These are phyloP conservation scores for Monilinia laxa DNA, from an alignment of 2,329 filamentous ascomycete species.

Conservation along the genomic window DNA sequence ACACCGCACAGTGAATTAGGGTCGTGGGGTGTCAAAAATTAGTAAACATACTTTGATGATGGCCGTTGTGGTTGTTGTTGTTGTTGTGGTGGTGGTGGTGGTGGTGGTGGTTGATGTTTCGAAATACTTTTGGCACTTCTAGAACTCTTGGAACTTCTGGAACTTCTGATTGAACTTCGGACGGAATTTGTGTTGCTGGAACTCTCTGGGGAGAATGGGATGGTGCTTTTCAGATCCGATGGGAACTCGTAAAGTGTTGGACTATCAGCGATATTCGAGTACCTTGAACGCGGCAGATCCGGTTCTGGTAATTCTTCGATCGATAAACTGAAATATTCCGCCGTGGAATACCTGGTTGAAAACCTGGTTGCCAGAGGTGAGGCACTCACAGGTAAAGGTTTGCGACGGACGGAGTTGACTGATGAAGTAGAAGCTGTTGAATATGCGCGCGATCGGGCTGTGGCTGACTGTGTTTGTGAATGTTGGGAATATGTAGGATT, in stretches of 20 bases:
- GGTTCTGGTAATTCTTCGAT: constrained; percentile 47
- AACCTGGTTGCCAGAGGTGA: constrained; percentile 52
- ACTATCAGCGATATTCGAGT: constrained; percentile 55
- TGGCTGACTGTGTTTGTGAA: constrained; percentile 23
- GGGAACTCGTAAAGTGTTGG: constrained; percentile 63
- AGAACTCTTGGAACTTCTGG: not conserved
- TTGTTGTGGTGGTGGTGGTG: not conserved
- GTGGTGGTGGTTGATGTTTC: too few species aligned
- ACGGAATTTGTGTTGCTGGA: constrained; percentile 14
- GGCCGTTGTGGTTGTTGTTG: not conserved
- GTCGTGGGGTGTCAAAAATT: not conserved
- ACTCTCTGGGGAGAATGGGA: constrained; percentile 19
- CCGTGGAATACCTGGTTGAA: constrained; percentile 51
- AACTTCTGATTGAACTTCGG: constrained; percentile 22
- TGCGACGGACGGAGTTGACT: constrained; percentile 50
- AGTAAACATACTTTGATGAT: constrained; percentile 24
- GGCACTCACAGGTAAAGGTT: constrained; percentile 58
- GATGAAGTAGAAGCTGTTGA: constrained; percentile 34
- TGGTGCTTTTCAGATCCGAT: constrained; percentile 22
- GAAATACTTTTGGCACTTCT: constrained; percentile 2
- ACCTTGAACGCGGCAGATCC: constrained; percentile 55
- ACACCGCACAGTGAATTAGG: not conserved
- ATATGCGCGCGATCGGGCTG: constrained; percentile 33
- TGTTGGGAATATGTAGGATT: constrained; percentile 18
- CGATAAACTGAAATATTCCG: constrained; percentile 41